A percentile compares a stretch with the other conserved stretches of the same genome.
Evolutionary conservation across 495 filamentous ascomycete genomes (phyloP).

Genomic region (Evansstolkia leycettana): DNA sequence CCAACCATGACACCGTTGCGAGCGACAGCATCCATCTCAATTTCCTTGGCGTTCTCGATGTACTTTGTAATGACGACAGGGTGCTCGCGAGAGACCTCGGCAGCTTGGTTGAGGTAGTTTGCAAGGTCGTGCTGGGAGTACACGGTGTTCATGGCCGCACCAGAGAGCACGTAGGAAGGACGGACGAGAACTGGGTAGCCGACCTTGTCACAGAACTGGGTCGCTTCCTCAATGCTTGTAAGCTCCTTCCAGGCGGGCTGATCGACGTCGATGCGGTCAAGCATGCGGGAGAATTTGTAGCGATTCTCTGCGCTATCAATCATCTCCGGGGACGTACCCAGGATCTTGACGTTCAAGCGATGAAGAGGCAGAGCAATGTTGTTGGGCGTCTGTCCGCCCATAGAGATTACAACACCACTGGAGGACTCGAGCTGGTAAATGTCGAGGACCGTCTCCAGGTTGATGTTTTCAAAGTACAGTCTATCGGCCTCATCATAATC

Average conservation of each 20-base stretch:
- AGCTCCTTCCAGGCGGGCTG: constrained; percentile 97
- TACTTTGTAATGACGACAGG: constrained; percentile 99
- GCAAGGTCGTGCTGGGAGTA: constrained; percentile 83
- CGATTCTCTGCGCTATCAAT: constrained; percentile 96
- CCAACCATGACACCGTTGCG: constrained; percentile 76
- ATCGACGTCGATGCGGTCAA: constrained; percentile 89
- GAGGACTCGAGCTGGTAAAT: constrained; percentile 87
- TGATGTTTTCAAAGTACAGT: constrained; percentile 97
- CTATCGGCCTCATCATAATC: constrained; percentile 95
- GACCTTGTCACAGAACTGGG: constrained; percentile 75
- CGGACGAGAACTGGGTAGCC: constrained; percentile 90
- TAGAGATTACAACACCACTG: constrained; percentile 87
- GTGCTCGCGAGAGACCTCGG: constrained; percentile 87
- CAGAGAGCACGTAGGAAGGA: constrained; percentile 94
- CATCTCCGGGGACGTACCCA: constrained; percentile 97
- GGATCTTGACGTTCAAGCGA: constrained; percentile 78
- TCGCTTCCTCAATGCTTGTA: constrained; percentile 79
- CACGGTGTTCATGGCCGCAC: constrained; percentile 98
- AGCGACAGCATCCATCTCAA: constrained; percentile 93
- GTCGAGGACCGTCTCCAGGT: constrained; percentile 84
- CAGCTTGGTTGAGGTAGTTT: constrained; percentile 80
- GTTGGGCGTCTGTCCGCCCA: constrained; percentile 97
- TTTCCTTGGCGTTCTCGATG: constrained; percentile 94
- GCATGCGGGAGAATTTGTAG: constrained; percentile 96
- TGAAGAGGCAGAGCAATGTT: constrained; percentile 90